A percentile compares a stretch with the other conserved stretches of the same genome.
phyloP scores from a whole-genome alignment of 2,329 filamentous ascomycete species.

The Zymoseptoria passerinii region DNA sequence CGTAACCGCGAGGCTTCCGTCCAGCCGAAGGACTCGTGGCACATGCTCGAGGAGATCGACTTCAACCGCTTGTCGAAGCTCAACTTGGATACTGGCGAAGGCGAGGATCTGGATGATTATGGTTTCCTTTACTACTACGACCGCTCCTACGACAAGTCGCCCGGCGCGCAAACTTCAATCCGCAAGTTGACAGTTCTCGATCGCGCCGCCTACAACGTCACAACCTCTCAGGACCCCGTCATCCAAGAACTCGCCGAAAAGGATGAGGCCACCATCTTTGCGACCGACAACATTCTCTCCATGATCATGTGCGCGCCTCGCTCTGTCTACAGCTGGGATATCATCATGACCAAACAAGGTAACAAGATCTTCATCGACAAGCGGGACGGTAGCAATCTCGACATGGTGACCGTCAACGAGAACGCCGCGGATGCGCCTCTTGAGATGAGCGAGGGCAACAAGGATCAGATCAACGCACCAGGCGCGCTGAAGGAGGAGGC shows the following conservation, averaged over 20 bases:
- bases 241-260: slow-evolving; percentile 96
- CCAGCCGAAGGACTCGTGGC: slow-evolving; percentile 93
- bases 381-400: slow-evolving; percentile 85
- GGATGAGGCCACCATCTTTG: slow-evolving; percentile 92
- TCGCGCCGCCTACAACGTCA: slow-evolving; percentile 95
- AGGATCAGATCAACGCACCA: slow-evolving; percentile 94
- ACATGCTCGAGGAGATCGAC: slow-evolving; percentile 94
- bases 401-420: slow-evolving; percentile 98
- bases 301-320: slow-evolving; percentile 99
- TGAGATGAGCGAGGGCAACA: slow-evolving; percentile 83
- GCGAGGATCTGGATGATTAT: slow-evolving; percentile 90
- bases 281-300: slow-evolving; percentile 91
- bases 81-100: slow-evolving; percentile 88
- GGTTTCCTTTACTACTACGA: slow-evolving; percentile 99
- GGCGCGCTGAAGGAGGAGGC: slow-evolving; percentile 87
- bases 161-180: slow-evolving; percentile 74
- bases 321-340: slow-evolving; percentile 96
- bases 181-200: slow-evolving; percentile 82
- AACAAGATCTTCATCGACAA: slow-evolving; percentile 99
- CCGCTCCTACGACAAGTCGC: slow-evolving; percentile 85
- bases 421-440: slow-evolving; percentile 93
- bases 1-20: slow-evolving; percentile 93
- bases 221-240: slow-evolving; percentile 88
- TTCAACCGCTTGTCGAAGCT: slow-evolving; percentile 92
- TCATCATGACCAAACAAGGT: slow-evolving; percentile 84